phyloP scores from a whole-genome alignment of 768 basidiomycete species.

The Strobilomyces dryophilus region DNA sequence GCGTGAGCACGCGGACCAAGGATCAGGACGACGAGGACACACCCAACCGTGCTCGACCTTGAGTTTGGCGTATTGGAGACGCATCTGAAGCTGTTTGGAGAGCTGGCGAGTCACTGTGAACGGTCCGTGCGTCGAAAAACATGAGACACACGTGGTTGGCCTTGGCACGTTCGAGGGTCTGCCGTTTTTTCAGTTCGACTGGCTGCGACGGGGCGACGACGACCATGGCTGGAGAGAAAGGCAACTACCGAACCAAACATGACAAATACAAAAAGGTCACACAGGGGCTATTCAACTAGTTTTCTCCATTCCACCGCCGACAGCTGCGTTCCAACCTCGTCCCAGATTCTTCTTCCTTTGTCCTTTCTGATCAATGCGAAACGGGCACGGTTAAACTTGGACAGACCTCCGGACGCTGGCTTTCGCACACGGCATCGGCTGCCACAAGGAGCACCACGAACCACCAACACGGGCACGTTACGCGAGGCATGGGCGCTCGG shows the following conservation, averaged over 20 bases:
- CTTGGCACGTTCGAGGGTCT: constrained; percentile 52
- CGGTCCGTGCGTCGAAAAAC: not conserved
- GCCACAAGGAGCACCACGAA: no score
- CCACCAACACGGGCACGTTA: no score
- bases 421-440: not conserved
- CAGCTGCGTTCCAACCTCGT: no score
- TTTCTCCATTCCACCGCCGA: not conserved
- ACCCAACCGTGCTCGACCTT: constrained; percentile 86
- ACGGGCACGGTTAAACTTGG: no score
- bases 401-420: not conserved
- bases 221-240: constrained; percentile 17
- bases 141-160: constrained; percentile 48
- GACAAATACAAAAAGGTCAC: not conserved
- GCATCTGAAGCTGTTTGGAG: constrained; percentile 66
- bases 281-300: not conserved
- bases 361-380: no score
- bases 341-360: no score
- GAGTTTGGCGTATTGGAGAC: constrained; percentile 71
- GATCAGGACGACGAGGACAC: not conserved
- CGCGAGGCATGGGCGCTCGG: not conserved
- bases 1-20: not conserved
- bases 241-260: not conserved
- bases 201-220: constrained; percentile 20
- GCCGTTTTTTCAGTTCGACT: constrained; percentile 38
- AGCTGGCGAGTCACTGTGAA: constrained; percentile 38